phyloP scores from a whole-genome alignment of 2,329 filamentous ascomycete species.

The Coniella lustricola region DNA sequence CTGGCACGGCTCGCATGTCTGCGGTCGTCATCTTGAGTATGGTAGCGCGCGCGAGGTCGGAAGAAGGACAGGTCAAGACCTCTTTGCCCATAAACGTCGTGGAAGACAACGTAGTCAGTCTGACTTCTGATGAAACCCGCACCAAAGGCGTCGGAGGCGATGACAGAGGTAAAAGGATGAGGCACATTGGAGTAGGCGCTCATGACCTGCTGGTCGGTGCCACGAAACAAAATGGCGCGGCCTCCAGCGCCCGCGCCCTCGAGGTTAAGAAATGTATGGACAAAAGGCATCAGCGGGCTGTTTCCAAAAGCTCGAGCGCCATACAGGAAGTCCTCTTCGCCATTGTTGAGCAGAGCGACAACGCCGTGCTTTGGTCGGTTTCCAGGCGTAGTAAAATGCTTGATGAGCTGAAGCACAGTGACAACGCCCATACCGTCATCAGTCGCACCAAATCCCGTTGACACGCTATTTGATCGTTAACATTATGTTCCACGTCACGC shows the following conservation, averaged over 20 bases:
- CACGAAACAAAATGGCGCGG: conserved; percentile 77
- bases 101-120: conserved; percentile 85
- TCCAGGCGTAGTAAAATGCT: conserved; percentile 69
- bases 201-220: conserved; percentile 80
- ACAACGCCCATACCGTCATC: conserved; percentile 90
- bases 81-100: conserved; percentile 68
- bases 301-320: conserved; percentile 80
- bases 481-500: background rate
- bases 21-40: conserved; percentile 82
- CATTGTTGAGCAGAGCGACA: conserved; percentile 85
- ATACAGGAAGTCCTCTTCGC: conserved; percentile 87
- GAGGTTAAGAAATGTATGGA: conserved; percentile 86
- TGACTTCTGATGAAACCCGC: conserved; percentile 71
- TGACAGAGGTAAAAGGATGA: conserved; percentile 76
- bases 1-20: conserved; percentile 64
- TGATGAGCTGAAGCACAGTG: conserved; percentile 77
- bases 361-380: conserved; percentile 74
- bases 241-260: conserved; percentile 93
- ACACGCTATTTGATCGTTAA: conserved; percentile 48
- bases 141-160: conserved; percentile 79
- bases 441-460: conserved; percentile 86
- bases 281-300: conserved; percentile 71
- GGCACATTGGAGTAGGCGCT: conserved; percentile 64
- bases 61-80: conserved; percentile 92
- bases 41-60: conserved; percentile 77